Percentiles rank a stretch among this genome's conserved stretches.
Conservation (phyloP, 768 basidiomycete species). For the Leccinum longicurvipes region DNA sequence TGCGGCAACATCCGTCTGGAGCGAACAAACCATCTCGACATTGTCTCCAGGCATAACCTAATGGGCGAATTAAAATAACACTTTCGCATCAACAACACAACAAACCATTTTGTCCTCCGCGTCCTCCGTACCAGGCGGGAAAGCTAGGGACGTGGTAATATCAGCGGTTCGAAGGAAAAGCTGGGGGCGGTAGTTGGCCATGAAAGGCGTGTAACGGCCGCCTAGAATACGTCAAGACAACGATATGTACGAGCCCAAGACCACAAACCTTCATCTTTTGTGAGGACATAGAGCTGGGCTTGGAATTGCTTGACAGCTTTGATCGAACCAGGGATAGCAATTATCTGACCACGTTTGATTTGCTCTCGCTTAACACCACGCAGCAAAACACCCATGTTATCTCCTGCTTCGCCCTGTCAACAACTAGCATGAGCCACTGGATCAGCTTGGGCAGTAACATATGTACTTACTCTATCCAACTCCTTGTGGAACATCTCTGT, state of each 20-base stretch:
- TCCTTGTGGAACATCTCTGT: conserved; percentile 99
- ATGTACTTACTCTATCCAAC: conserved; percentile 73
- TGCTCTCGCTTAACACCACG: conserved; percentile 98
- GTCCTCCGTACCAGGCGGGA: conserved; percentile 81
- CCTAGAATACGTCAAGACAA: conserved; percentile 30
- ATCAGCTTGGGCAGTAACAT: background rate
- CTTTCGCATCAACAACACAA: background rate
- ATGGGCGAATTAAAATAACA: conserved; percentile 1
- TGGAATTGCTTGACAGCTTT: conserved; percentile 94
- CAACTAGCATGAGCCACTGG: conserved; percentile 3
- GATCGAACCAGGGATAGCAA: conserved; percentile 85
- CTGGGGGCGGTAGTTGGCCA: conserved; percentile 92
- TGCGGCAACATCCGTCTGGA: conserved; percentile 82
- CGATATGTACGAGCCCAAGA: conserved; percentile 44
- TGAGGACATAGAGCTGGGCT: conserved; percentile 78
- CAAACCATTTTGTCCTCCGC: conserved; percentile 84
- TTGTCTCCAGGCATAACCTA: conserved; percentile 98
- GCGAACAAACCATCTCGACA: conserved; percentile 83
- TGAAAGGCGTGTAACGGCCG: conserved; percentile 89
- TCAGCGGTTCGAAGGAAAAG: conserved; percentile 96
- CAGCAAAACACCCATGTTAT: conserved; percentile 97
- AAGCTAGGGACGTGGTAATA: conserved; percentile 78
- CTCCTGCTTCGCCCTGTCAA: conserved; percentile 87
- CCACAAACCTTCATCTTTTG: conserved; percentile 39
- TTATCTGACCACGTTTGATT: conserved; percentile 88